A percentile compares a stretch with the other conserved stretches of the same genome.
phyloP scores from a whole-genome alignment of 768 basidiomycete species.

The Mycena chlorophos region DNA sequence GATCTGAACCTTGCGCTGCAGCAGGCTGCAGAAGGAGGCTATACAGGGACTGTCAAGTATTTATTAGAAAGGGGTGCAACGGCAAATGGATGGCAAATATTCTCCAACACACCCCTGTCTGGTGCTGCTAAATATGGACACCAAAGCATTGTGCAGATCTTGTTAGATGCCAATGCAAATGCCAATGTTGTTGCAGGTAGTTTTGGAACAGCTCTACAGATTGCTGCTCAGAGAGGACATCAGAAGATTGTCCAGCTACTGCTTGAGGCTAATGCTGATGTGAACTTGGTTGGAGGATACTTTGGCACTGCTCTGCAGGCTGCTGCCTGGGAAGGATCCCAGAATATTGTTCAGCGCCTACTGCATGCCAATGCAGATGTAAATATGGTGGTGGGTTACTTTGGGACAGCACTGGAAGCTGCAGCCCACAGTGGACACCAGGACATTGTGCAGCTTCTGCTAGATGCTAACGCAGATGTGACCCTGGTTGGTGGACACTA shows the following conservation, averaged over 20 bases:
- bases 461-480: slow-evolving; percentile 6
- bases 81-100: no score
- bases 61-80: no score
- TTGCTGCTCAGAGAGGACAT: not conserved
- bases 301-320: slow-evolving; percentile 4
- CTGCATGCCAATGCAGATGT: slow-evolving; percentile 6
- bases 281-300: not conserved
- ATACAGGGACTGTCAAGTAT: no score
- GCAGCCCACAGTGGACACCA: not conserved
- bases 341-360: slow-evolving; percentile 4
- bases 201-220: slow-evolving; percentile 6
- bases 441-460: not conserved
- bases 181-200: not conserved
- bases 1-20: no score
- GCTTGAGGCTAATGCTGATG: not conserved
- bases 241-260: slow-evolving; percentile 2
- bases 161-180: no score
- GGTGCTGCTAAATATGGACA: no score
- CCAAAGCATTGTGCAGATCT: no score
- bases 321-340: not conserved
- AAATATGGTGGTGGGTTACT: slow-evolving; percentile 1
- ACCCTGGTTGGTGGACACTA: not conserved
- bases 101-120: no score
- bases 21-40: no score
- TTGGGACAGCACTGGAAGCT: not conserved